Base-by-base conservation (phyloP, 1,284 basidiomycete species). In the Wallemia mellicola region DNA sequence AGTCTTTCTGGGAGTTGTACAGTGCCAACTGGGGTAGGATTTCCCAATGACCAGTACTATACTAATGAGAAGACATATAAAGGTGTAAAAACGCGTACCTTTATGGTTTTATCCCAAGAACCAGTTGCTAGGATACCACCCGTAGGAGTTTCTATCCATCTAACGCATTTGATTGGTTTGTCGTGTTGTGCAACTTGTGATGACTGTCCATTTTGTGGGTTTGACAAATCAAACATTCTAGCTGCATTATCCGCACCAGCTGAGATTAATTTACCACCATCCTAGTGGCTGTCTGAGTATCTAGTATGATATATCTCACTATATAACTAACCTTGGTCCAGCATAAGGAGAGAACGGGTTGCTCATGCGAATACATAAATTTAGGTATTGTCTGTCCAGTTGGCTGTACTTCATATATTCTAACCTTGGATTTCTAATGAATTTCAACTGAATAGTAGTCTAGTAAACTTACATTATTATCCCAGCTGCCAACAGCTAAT, bases 11-110 rank as follows among this genome's bases (percentile, higher is more conserved):
- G 83, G 19, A 96, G 76, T 62, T 79, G 76, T 2, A 94, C 79
- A 1, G 77, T 79, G 19, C 80, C 82, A 2, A 89, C 76, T 0
- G 88, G 83, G 59, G 71, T 77, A 9, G 82, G 72, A 7, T 77
- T 74, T 59, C 85, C 77, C 62, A 88, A 69, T 70, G 94, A 86
- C 89, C 91, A 95, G 68, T 92, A 94, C 86, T n/a, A n/a, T n/a
- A n/a, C n/a, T n/a, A n/a, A n/a, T n/a, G n/a, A n/a, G n/a, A n/a
- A n/a, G n/a, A n/a, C n/a, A n/a, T n/a, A n/a, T n/a, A n/a, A n/a
- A n/a, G n/a, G n/a, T n/a, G n/a, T n/a, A n/a, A n/a, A n/a, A n/a
- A n/a, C n/a, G n/a, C n/a, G n/a, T n/a, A n/a, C n/a, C n/a, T 86
- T 88, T 65, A 91, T 68, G 15, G 82, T 85, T 71, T 86, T 87